Base-by-base conservation (phyloP, 139 green algal genomes). In the Haematococcus lacustris region DNA sequence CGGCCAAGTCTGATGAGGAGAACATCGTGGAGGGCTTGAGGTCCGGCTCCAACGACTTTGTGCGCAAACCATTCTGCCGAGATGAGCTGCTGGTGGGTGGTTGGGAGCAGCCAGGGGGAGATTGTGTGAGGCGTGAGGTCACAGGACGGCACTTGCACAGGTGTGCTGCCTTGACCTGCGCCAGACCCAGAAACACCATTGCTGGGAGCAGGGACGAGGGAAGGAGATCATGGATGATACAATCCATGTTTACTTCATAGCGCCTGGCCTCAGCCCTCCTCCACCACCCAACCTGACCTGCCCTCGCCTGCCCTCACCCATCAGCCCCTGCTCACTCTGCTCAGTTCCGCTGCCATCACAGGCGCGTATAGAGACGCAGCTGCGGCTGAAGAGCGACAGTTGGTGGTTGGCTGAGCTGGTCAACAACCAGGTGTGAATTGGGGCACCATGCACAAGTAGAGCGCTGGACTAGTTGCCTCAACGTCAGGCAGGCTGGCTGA, bases 31-130 rank as follows among this genome's bases (percentile, higher is more conserved):
- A 82, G 57, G 84, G 84, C 1, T 74, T 89, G 38, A 28, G 57
- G 26, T 68, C 69, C 26, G 84, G 84, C 51, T 81, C 72, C 76
- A 89, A 89, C 53, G 84, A 89, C 69, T 89, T 85, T 66, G 68
- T 89, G 53, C 78, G 73, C 64, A 89, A 89, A 69, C 84, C 84
- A 13, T 82, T 83, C 65, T 80, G 82, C 43, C 71, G 79, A 5
- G 60, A 71, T 62, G 84, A 89, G 78, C 76, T 89, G 60, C 73
- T 87, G 72, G 81, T 78, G 64, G 33, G 72, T 76, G 30, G 66
- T 21, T n/a, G n/a, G 13, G 47, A 57, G 47, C 13, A 57, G 21
- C 57, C 25, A 30, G 57, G 57, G n/a, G 17, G 17, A 21, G 17
- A 57, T 57, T 57, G 47, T 57, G 47, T 57, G 47, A 57, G 13